phyloP scores from a whole-genome alignment of 164 flowering plant species.

The Magnolia changhungtana region DNA sequence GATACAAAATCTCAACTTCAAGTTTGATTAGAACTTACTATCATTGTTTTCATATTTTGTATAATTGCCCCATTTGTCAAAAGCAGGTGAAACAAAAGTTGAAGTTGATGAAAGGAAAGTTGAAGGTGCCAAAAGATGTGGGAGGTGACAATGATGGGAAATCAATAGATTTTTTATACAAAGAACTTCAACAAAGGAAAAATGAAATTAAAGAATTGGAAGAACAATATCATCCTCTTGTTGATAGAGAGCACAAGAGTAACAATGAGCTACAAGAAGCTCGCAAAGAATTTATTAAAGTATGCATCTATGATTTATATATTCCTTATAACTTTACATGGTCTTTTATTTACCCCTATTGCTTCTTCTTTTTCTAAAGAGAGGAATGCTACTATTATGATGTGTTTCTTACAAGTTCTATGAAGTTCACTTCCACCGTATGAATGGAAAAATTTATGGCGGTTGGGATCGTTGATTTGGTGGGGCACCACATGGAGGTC shows the following conservation, averaged over 20 bases:
- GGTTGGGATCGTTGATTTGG: background rate
- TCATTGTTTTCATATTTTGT: background rate
- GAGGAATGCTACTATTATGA: too few relatives aligned
- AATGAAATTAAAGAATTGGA: slow-evolving; percentile 44
- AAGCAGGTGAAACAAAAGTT: slow-evolving; percentile 42
- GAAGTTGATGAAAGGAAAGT: slow-evolving; percentile 49
- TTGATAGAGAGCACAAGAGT: slow-evolving; percentile 45
- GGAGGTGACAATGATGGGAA: slow-evolving; percentile 37
- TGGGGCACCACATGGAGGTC: too few relatives aligned
- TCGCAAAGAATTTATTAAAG: slow-evolving; percentile 53
- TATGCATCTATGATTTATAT: slow-evolving; percentile 16
- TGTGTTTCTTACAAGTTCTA: too few relatives aligned
- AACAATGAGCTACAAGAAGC: slow-evolving; percentile 32
- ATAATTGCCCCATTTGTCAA: background rate
- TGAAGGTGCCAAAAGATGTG: slow-evolving; percentile 58
- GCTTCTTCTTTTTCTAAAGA: too few relatives aligned
- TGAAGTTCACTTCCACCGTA: too few relatives aligned
- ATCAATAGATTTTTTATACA: slow-evolving; percentile 29
- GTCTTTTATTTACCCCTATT: too few relatives aligned
- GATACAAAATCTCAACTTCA: too few relatives aligned
- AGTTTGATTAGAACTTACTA: background rate
- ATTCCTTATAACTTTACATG: too few relatives aligned
- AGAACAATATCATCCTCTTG: slow-evolving; percentile 38
- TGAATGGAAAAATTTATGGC: too few relatives aligned
- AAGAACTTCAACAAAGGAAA: slow-evolving; percentile 44